Conservation (phyloP, 2,329 filamentous ascomycete species). For the Emericellopsis atlantica region DNA sequence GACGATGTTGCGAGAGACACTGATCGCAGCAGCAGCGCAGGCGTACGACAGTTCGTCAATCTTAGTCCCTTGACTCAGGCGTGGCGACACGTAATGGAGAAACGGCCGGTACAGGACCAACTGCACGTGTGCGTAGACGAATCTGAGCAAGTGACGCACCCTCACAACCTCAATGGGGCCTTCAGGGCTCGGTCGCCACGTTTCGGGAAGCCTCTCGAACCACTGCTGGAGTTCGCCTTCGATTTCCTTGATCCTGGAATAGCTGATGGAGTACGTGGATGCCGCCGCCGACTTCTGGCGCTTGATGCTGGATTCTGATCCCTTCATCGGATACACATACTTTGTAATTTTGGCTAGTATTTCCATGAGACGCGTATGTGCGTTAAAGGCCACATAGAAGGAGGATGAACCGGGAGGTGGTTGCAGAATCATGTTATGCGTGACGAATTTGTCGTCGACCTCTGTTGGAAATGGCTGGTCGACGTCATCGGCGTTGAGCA, state of each 20-base stretch:
- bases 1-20: slow-evolving; percentile 59
- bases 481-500: slow-evolving; percentile 51
- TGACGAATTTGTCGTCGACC: slow-evolving; percentile 57
- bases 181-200: slow-evolving; percentile 69
- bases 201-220: slow-evolving; percentile 56
- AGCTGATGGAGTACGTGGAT: slow-evolving; percentile 43
- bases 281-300: slow-evolving; percentile 26
- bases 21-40: slow-evolving; percentile 51
- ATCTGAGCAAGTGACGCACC: slow-evolving; percentile 62
- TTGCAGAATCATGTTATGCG: slow-evolving; percentile 38
- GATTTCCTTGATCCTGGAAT: slow-evolving; percentile 49
- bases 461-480: slow-evolving; percentile 54
- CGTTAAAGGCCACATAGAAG: slow-evolving; percentile 53
- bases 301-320: slow-evolving; percentile 29
- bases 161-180: slow-evolving; percentile 60
- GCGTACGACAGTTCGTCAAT: slow-evolving; percentile 71
- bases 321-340: slow-evolving; percentile 52
- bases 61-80: slow-evolving; percentile 38
- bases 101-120: slow-evolving; percentile 76
- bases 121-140: slow-evolving; percentile 74
- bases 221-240: slow-evolving; percentile 51
- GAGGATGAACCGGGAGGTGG: slow-evolving; percentile 44
- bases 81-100: slow-evolving; percentile 66
- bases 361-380: slow-evolving; percentile 49
- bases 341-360: slow-evolving; percentile 54